Evolutionary conservation across 495 filamentous ascomycete genomes (phyloP), one percentile per base, ranked within the genome.

Genomic region (Opeltia flavorubescens): DNA sequence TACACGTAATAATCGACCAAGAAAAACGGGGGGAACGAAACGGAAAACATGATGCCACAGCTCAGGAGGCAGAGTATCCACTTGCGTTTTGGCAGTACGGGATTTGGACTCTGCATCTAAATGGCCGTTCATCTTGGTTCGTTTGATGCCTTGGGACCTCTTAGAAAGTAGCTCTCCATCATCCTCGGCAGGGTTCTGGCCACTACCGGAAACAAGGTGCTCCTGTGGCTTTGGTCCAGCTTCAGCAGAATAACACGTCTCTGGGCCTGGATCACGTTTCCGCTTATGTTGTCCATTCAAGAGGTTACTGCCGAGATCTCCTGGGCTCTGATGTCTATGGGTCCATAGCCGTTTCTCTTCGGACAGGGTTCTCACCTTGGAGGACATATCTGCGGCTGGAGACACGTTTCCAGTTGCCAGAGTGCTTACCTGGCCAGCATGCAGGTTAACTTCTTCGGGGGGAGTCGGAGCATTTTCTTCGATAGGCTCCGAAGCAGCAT

Each of bases 11-110:
- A 64, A 34, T 28, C 51, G 49, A 12, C 55, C 59, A 42, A 65
- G 58, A 43, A 46, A 55, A 20, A 50, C 50, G 31, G 62, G 62
- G 30, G 62, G 54, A 47, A 64, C 53, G 48, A 56, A 62, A 33
- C 50, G 44, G 33, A 64, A 59, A 42, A 65, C 48, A 47, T 61
- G 50, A 24, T 65, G 60, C 62, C 62, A 65, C 28, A 64, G 43
- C 31, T 58, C 57, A 42, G 49, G 46, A 24, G 59, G 62, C 30
- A 65, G 46, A n/a, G 48, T 38, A 43, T 53, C 55, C 27, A 50
- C 21, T 29, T 35, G 27, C 28, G 43, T 23, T 38, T 40, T 18
- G 20, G 39, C 23, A 21, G 34, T 30, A 42, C 27, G 36, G 20
- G 30, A 31, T 33, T 31, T 29, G 18, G 30, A 12, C 9, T 36